phyloP scores from a whole-genome alignment of 345 rosid genomes.

The Populus nigra region DNA sequence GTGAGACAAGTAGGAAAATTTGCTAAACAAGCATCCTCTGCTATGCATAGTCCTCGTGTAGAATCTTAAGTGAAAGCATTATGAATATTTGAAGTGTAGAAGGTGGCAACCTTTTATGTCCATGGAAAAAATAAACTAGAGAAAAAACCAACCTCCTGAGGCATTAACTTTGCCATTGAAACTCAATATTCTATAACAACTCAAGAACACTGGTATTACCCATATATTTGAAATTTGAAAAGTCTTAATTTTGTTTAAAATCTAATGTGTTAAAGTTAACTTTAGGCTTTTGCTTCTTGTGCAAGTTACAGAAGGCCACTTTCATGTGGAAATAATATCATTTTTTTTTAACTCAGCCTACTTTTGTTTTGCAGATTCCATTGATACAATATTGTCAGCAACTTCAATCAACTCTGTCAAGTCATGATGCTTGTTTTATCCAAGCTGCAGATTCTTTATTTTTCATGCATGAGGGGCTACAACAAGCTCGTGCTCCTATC shows the following conservation, averaged over 20 bases:
- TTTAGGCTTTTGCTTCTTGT: not conserved
- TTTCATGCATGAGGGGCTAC: slow-evolving; percentile 97
- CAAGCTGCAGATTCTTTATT: slow-evolving; percentile 92
- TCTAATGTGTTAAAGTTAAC: not conserved
- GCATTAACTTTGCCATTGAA: not conserved
- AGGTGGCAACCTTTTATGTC: not conserved
- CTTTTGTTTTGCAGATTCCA: slow-evolving; percentile 66
- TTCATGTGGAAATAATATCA: not conserved
- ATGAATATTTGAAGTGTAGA: not conserved
- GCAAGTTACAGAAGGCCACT: not conserved
- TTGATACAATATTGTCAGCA: slow-evolving; percentile 83
- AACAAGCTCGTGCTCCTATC: slow-evolving; percentile 96
- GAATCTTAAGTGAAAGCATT: not conserved
- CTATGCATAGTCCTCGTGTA: not conserved
- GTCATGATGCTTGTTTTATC: slow-evolving; percentile 86
- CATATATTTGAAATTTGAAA: not conserved
- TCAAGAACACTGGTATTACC: not conserved
- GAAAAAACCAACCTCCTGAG: not conserved
- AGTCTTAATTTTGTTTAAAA: not conserved
- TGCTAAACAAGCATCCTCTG: not conserved
- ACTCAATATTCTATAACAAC: not conserved
- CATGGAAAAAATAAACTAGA: not conserved
- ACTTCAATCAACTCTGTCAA: slow-evolving; percentile 74
- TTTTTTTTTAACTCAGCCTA: not conserved
- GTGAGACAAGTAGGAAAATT: not conserved